Percentiles rank a stretch among this genome's conserved stretches.
Evolutionary conservation across 1,284 basidiomycete genomes (phyloP).

Genomic region (Ganoderma resinaceum): DNA sequence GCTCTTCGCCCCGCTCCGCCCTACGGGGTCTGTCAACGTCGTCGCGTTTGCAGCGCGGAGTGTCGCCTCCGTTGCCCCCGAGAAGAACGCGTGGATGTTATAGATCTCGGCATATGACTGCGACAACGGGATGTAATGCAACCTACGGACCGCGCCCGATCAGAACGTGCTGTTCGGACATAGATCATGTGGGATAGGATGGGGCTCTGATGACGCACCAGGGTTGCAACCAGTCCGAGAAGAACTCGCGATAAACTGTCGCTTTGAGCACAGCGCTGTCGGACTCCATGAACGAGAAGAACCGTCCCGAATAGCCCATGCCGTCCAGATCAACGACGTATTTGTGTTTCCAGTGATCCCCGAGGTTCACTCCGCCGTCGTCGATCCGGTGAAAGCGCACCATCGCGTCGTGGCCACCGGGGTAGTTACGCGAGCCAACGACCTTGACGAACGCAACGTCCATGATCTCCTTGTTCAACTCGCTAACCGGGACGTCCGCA

Average conservation of each 20-base stretch:
- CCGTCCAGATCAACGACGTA: constrained; percentile 93
- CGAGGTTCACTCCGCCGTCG: constrained; percentile 79
- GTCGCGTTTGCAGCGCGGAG: constrained; percentile 63
- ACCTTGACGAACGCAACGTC: constrained; percentile 89
- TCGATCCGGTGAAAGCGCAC: constrained; percentile 76
- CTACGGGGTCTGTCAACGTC: constrained; percentile 35
- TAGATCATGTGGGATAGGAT: constrained; percentile 5
- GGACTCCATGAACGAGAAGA: constrained; percentile 86
- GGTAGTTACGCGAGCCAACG: constrained; percentile 72
- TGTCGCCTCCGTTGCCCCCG: constrained; percentile 74
- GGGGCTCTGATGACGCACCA: constrained; percentile 59
- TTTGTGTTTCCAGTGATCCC: constrained; percentile 92
- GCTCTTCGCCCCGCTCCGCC: constrained; percentile 41
- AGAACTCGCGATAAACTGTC: constrained; percentile 91
- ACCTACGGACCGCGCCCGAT: constrained; percentile 54
- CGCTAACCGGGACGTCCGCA: constrained; percentile 63
- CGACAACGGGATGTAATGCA: constrained; percentile 93
- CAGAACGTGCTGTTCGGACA: constrained; percentile 8
- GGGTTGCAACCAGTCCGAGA: constrained; percentile 83
- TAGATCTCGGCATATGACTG: constrained; percentile 89
- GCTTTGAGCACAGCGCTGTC: constrained; percentile 91
- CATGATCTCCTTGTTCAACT: constrained; percentile 85
- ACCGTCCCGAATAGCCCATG: constrained; percentile 92
- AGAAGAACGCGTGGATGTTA: constrained; percentile 91
- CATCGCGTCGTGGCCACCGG: constrained; percentile 82